Conservation (phyloP, 495 filamentous ascomycete species). For the Tuber melanosporum region DNA sequence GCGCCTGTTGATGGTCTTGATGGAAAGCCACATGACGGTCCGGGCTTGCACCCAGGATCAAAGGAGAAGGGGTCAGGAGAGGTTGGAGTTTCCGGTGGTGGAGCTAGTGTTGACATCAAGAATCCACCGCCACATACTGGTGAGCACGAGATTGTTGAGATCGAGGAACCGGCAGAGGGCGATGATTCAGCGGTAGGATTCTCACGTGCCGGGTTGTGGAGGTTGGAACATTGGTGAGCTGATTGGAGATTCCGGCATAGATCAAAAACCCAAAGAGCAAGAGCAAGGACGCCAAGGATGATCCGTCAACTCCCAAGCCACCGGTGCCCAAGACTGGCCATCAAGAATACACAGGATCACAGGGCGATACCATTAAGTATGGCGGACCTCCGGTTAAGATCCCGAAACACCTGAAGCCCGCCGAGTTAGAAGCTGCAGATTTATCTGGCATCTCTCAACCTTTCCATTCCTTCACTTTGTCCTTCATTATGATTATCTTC, state of each 20-base stretch:
- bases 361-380: slow-evolving; percentile 45
- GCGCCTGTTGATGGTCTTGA: slow-evolving; percentile 93
- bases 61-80: slow-evolving; percentile 39
- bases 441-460: slow-evolving; percentile 60
- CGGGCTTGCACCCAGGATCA: slow-evolving; percentile 47
- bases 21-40: slow-evolving; percentile 88
- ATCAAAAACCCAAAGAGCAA: slow-evolving; percentile 17
- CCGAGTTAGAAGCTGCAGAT: slow-evolving; percentile 47
- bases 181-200: slow-evolving; percentile 32
- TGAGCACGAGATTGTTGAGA: slow-evolving; percentile 41
- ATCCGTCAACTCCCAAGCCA: slow-evolving; percentile 16
- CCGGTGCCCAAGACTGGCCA: slow-evolving; percentile 36
- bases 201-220: neutral
- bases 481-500: slow-evolving; percentile 94
- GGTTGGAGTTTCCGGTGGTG: slow-evolving; percentile 38
- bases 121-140: slow-evolving; percentile 44
- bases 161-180: slow-evolving; percentile 28
- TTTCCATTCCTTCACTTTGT: slow-evolving; percentile 85
- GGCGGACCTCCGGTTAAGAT: slow-evolving; percentile 45
- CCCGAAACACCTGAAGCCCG: slow-evolving; percentile 39
- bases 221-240: neutral
- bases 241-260: slow-evolving; percentile 12
- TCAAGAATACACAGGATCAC: slow-evolving; percentile 37
- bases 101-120: slow-evolving; percentile 61
- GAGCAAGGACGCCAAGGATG: slow-evolving; percentile 40